Evolutionary conservation across 768 basidiomycete genomes (phyloP), one percentile per base, ranked within the genome.

Genomic region (Trametes villosa): DNA sequence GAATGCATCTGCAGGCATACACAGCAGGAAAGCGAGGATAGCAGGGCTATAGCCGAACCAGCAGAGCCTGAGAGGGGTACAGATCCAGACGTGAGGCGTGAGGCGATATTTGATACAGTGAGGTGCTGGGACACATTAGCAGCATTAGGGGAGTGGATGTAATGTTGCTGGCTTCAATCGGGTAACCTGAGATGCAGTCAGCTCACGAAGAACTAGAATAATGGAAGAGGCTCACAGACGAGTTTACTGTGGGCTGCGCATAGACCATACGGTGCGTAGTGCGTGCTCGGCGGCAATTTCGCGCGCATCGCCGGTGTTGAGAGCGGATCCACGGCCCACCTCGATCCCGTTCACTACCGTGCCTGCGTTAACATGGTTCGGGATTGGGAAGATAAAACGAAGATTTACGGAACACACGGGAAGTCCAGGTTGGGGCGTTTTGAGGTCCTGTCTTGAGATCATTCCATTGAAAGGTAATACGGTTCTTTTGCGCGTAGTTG

Each of bases 221-320:
- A n/a, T n/a, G n/a, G 13, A 20, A 31, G 5, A 7, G 34, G 13
- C 36, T 38, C 18, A 45, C 44, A 11, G 9, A 22, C 34, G 18
- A 12, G 27, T 20, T 8, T 20, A 6, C 9, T n/a, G 31, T 49
- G n/a, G 42, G 13, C 26, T 18, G n/a, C 44, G 50, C 1, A 2
- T 11, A 3, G 41, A 9, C 62, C 62, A 63, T 2, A 64, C 51
- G 18, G 38, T 38, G 8, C 46, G 49, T 31, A 64, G 53, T 12
- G 72, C 71, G 11, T 54, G 12, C 9, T 51, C 31, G 3, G 74
- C 71, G 3, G 75, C 75, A 18, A 41, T 4, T 34, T 76, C 74
- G 47, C 57, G 65, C 5, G 75, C 74, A 8, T 38, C 57, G 4
- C 48, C 63, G 46, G 56, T 63, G 26, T 20, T 72, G 1, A 15